Conservation (phyloP, 2,329 filamentous ascomycete genomes). For the Epichloe coenophiala region DNA sequence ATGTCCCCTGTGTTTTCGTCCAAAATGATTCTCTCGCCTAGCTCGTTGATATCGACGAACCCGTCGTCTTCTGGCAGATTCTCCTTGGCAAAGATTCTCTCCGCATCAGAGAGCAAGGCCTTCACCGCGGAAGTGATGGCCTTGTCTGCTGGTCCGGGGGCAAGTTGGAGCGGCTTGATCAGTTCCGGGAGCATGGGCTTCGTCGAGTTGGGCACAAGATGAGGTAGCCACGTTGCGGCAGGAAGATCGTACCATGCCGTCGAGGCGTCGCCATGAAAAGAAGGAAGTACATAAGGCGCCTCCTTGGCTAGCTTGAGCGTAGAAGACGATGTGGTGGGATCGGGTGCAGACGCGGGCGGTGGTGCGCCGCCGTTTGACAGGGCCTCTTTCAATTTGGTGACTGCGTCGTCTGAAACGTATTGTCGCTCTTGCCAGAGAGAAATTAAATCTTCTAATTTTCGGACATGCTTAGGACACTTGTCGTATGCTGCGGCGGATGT, state of each 20-base stretch:
- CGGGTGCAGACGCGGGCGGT: slow-evolving; percentile 9
- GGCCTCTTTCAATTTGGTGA: slow-evolving; percentile 45
- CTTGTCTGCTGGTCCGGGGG: slow-evolving; percentile 53
- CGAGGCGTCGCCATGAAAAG: slow-evolving; percentile 60
- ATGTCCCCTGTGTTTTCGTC: slow-evolving; percentile 55
- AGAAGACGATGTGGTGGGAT: slow-evolving; percentile 9
- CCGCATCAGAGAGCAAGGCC: slow-evolving; percentile 53
- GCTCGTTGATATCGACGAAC: slow-evolving; percentile 53
- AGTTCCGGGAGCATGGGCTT: slow-evolving; percentile 58
- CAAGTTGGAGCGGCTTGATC: slow-evolving; percentile 59
- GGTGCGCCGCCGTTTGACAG: slow-evolving; percentile 26
- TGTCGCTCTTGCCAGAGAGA: slow-evolving; percentile 55
- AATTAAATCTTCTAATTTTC: slow-evolving; percentile 51
- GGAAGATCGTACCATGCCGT: slow-evolving; percentile 72
- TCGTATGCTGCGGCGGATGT: slow-evolving; percentile 41
- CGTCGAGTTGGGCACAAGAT: slow-evolving; percentile 63
- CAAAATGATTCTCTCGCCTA: slow-evolving; percentile 55
- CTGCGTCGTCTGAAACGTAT: slow-evolving; percentile 43
- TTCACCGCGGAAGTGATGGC: slow-evolving; percentile 56
- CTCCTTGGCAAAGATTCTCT: slow-evolving; percentile 50
- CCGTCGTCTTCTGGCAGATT: slow-evolving; percentile 34
- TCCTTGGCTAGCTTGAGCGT: slow-evolving; percentile 36
- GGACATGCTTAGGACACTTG: slow-evolving; percentile 50
- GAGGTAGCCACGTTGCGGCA: slow-evolving; percentile 67
- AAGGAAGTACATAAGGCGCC: slow-evolving; percentile 56